Conservation (phyloP, 768 basidiomycete species). For the Galerina marginata region DNA sequence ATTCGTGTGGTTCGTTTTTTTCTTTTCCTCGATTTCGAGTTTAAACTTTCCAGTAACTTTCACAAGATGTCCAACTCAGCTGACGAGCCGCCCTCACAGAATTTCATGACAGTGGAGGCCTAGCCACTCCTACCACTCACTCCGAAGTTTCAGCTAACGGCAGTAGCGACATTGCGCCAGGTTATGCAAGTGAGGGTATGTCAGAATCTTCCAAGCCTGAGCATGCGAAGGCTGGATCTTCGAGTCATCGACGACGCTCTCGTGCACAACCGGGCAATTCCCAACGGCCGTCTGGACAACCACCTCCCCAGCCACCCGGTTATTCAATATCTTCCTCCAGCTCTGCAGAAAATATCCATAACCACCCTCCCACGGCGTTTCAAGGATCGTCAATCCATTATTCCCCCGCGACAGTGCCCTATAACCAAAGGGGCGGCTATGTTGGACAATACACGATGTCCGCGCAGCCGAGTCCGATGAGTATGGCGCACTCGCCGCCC, state of each 20-base stretch:
- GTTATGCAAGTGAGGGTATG: slow-evolving; percentile 33
- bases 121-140: slow-evolving; percentile 20
- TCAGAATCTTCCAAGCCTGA: slow-evolving; percentile 31
- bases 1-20: slow-evolving; percentile 25
- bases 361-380: slow-evolving; percentile 23
- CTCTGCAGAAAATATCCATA: slow-evolving; percentile 26
- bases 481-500: slow-evolving; percentile 40
- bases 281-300: slow-evolving; percentile 17
- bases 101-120: slow-evolving; percentile 30
- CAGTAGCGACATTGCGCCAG: slow-evolving; percentile 20
- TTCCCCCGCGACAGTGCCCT: slow-evolving; percentile 30
- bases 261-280: slow-evolving; percentile 19
- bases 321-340: slow-evolving; percentile 14
- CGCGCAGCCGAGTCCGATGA: slow-evolving; percentile 40
- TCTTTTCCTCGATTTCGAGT: background rate
- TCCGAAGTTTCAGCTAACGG: slow-evolving; percentile 16
- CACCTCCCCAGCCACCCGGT: slow-evolving; percentile 24
- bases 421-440: slow-evolving; percentile 40
- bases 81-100: slow-evolving; percentile 23
- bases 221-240: slow-evolving; percentile 24
- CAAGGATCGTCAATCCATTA: slow-evolving; percentile 32
- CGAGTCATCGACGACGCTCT: slow-evolving; percentile 29
- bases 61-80: slow-evolving; percentile 16
- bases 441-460: slow-evolving; percentile 55
- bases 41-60: slow-evolving; percentile 26